Evolutionary conservation across 2,329 filamentous ascomycete species (phyloP), one percentile per base, ranked within the genome.

Genomic region (Verticillium longisporum): DNA sequence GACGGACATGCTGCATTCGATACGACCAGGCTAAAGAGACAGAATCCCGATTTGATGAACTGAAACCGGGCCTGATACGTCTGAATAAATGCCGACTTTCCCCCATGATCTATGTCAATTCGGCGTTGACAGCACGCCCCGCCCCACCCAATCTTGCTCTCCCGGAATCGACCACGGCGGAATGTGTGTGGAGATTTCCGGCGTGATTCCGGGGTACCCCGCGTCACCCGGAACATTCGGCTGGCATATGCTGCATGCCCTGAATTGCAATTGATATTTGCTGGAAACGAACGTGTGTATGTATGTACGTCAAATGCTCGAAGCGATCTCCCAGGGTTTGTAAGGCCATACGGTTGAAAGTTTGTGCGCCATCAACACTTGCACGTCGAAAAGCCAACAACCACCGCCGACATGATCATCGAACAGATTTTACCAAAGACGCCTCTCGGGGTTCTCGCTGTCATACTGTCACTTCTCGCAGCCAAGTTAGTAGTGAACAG

Each of bases 1-100:
- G 14, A 59, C 13, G 6, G 62, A 58, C 62, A 63, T 63, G 26
- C 32, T 18, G 13, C 32, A n/a, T 56, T n/a, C 14, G 18, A 32
- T 55, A 11, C 50, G n/a, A 32, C 13, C 14, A 18, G 14, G 13
- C 13, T 37, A n/a, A 6, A 41, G 38, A 41, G 1, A 21, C 18
- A 21, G 18, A 21, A 21, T 21, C 18, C 18, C 18, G 18, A 21
- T 21, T 21, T 21, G 18, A 41, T 15, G 38, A 41, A 41, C 18
- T 15, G 2, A 41, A 2, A 18, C 15, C 38, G 18, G 13, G 38
- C 14, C 38, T 6, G 14, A 41, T 13, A 41, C 9, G 41, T 21
- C 15, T 50, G n/a, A 9, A 3, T 50, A 18, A 21, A 21, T 50
- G 41, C 6, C n/a, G 6, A 21, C 11, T 21, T 21, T 26, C 15